Base-by-base conservation (phyloP, 768 basidiomycete genomes). In the Mycena kentingensis region DNA sequence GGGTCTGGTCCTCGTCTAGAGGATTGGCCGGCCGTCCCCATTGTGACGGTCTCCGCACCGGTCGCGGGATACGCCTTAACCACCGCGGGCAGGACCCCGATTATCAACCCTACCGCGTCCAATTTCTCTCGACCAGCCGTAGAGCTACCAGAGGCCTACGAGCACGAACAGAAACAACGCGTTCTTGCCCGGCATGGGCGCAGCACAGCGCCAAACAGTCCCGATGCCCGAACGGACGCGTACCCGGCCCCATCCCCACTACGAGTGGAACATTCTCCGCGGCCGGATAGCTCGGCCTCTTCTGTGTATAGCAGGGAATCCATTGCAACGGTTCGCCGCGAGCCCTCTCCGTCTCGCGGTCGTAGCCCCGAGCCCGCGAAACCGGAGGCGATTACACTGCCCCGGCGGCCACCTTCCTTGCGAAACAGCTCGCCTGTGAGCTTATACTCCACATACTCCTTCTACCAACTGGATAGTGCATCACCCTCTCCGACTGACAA, bases 381-480 rank as follows among this genome's bases (percentile, higher is more conserved):
- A 46, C 46, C 44, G 43, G 12, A 41, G 26, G 10, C 41, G 26
- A 51, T 58, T 31, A 49, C 55, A 41, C 67, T 71, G 24, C 54
- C 62, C n/a, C 53, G 65, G n/a, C 67, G 67, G 44, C 70, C 72
- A 8, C 73, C 74, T 13, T 66, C 71, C 34, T 43, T 69, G 19
- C 67, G 77, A 55, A 56, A 69, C 18, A 66, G 57, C 24, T 77
- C 77, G 1, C 67, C 75, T 10, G 63, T 69, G 4, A 72, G 67
- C 54, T 51, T 86, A 16, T 88, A 87, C 67, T 85, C 85, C 18
- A 65, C 70, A 13, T 87, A 88, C 61, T 88, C 87, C 4, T 87
- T 79, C 63, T 88, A 88, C 53, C 79, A 78, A 43, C 68, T 82
- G 35, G 80, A 83, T 35, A 73, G 72, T 42, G 58, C 71, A 11